Evolutionary conservation across 2,329 filamentous ascomycete genomes (phyloP), one percentile per base, ranked within the genome.

Genomic region (Penicillium sp.): DNA sequence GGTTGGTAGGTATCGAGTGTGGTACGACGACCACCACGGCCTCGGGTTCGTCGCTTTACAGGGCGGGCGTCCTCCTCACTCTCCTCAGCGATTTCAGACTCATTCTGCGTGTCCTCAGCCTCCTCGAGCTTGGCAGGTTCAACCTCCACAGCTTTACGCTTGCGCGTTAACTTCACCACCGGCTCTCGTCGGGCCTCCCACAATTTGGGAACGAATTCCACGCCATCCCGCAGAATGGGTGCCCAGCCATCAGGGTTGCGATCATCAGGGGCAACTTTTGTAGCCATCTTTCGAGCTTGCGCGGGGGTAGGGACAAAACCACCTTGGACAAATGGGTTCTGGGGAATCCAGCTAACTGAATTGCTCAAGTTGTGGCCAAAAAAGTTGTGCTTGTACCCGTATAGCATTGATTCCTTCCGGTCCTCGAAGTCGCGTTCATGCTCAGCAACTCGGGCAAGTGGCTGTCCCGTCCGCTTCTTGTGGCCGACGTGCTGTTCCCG

Each of bases 351-450:
- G n/a, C 46, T 58, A 11, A 59, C 49, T 1, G 48, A 7, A 52
- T 72, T 75, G n/a, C 80, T 79, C 37, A 73, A 69, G 52, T 37
- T 43, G 76, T 74, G 35, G 67, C 62, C 35, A 63, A 82, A 82
- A 0, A 80, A 70, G 59, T 84, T 82, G 66, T 83, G 83, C 33
- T 77, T 78, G 68, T 86, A 87, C 54, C 83, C 82, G 65, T 87
- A 87, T 0, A 87, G 72, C 56, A 81, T 80, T 1, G 84, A 80
- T 71, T 87, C 84, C 62, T 86, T 86, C 70, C 81, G 81, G 62
- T 85, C 84, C 64, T 86, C 84, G 58, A 79, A 86, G 3, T 83
- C 62, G 35, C 43, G 52, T 11, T 57, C 48, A 44, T 60, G 48
- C 43, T 65, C 62, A 14, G 61, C 57, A 19, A 65, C 52, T 9